Evolutionary conservation across 2,329 filamentous ascomycete species (phyloP), one percentile per base, ranked within the genome.

Genomic region (Ceratocystis eucalypticola): DNA sequence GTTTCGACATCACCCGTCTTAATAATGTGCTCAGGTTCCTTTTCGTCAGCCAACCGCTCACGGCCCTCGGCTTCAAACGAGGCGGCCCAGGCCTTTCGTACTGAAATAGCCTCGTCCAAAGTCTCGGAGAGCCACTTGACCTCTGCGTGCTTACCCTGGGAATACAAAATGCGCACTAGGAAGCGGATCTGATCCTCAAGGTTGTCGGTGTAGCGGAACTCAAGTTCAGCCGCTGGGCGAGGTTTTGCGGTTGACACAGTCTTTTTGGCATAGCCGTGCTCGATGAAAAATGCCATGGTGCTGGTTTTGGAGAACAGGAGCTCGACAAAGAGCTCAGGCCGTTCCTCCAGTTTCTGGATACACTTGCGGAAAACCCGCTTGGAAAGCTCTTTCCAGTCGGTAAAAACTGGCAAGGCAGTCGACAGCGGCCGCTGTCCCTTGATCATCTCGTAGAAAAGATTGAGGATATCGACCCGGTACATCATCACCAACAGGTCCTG

Each of bases 221-320:
- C 89, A 22, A 99, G 79, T 72, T 95, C 89, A 10, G 89, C 88
- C 0, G 87, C 91, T 2, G 90, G 83, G 70, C 84, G 84, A 8
- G 86, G 82, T 55, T 84, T 81, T n/a, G 75, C 72, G 20, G 81
- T 79, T 22, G 82, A 81, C 28, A 86, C 74, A 0, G 87, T 84
- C 70, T 93, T 91, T 73, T 88, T 90, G 71, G 91, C 88, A 72
- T 87, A 89, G 0, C 94, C 94, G 72, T 92, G 91, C 73, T 97
- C 92, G 4, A 99, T 81, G 73, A 91, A 97, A 75, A 89, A 90
- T 0, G 91, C 82, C 0, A 90, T 96, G 59, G 84, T 83, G 64
- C 86, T 87, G 67, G 91, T 88, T 75, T 99, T 99, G 74, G 89
- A 96, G 75, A 99, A 99, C 15, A 99, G 80, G 81, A 99, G 84